A percentile compares a stretch with the other conserved stretches of the same genome.
Conservation (phyloP, 495 filamentous ascomycete genomes). For the Thozetella sp. region DNA sequence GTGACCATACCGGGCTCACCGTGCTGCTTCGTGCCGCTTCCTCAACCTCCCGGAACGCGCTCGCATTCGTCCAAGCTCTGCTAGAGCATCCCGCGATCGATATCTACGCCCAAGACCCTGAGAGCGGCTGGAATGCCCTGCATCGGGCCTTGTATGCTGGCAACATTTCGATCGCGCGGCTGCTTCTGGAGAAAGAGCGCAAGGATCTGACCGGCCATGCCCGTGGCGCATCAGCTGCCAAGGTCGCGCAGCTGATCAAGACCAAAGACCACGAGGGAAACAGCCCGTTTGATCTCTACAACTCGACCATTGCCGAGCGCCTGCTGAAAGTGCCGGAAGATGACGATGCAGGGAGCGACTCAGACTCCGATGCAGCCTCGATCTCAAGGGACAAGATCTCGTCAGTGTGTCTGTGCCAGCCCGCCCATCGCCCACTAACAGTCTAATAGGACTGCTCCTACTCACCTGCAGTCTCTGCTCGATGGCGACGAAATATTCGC, state of each 20-base stretch:
- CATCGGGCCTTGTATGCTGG: slow-evolving; percentile 93
- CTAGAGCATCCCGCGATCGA: slow-evolving; percentile 83
- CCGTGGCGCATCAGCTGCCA: slow-evolving; percentile 41
- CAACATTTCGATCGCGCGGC: slow-evolving; percentile 82
- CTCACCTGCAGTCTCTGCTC: slow-evolving; percentile 15
- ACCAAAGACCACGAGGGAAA: slow-evolving; percentile 94
- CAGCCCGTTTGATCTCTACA: slow-evolving; percentile 91
- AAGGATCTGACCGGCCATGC: slow-evolving; percentile 59
- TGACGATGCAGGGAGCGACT: slow-evolving; percentile 31
- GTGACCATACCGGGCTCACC: slow-evolving; percentile 75
- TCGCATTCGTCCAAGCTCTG: slow-evolving; percentile 74
- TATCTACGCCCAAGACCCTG: slow-evolving; percentile 80
- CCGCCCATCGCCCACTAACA: slow-evolving; percentile 10
- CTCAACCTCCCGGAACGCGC: slow-evolving; percentile 65
- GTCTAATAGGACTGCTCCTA: slow-evolving; percentile 5
- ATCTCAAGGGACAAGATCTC: slow-evolving; percentile 15
- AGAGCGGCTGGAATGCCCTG: slow-evolving; percentile 95
- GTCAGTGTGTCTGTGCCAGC: slow-evolving; percentile 14
- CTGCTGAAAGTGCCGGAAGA: slow-evolving; percentile 31
- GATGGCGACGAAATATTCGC: slow-evolving; percentile 86
- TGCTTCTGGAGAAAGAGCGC: slow-evolving; percentile 75
- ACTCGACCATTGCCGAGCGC: slow-evolving; percentile 72
- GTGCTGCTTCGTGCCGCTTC: slow-evolving; percentile 86
- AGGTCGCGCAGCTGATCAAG: slow-evolving; percentile 74
- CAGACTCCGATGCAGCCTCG: slow-evolving; percentile 37